Conservation (phyloP, 306 rosid species). For the Trichosanthes cucumerina region DNA sequence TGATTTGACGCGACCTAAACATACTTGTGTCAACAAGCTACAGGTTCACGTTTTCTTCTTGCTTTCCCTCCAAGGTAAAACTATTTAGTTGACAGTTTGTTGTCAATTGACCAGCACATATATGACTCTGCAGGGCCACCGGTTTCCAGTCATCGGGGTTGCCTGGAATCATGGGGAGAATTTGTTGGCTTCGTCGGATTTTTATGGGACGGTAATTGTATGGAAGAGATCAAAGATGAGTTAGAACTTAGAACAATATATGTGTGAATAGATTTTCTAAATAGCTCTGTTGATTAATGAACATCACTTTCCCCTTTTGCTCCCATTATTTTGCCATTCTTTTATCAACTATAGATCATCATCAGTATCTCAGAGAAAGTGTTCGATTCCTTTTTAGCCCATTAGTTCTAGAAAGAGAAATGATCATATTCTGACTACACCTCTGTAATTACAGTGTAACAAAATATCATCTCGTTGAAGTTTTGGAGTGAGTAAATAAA, state of each 20-base stretch:
- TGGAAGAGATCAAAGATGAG: conserved; percentile 85
- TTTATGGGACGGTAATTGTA: conserved; percentile 79
- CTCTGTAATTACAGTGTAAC: background rate
- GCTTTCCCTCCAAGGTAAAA: background rate
- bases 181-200: conserved; percentile 85
- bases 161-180: conserved; percentile 97
- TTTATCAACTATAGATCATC: background rate
- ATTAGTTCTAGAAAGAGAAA: background rate
- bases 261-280: background rate
- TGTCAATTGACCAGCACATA: conserved; percentile 16
- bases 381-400: background rate
- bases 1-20: conserved; percentile 80
- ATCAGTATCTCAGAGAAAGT: background rate
- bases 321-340: conserved; percentile 3
- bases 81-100: background rate
- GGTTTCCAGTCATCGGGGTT: conserved; percentile 76
- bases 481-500: background rate
- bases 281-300: conserved; percentile 1
- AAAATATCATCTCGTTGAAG: background rate
- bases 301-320: background rate
- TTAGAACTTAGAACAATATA: conserved; percentile 14
- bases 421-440: background rate
- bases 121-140: conserved; percentile 68
- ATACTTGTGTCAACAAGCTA: conserved; percentile 93
- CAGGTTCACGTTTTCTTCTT: conserved; percentile 45